Evolutionary conservation across 495 filamentous ascomycete genomes (phyloP).

Genomic region (Glonium stellatum): DNA sequence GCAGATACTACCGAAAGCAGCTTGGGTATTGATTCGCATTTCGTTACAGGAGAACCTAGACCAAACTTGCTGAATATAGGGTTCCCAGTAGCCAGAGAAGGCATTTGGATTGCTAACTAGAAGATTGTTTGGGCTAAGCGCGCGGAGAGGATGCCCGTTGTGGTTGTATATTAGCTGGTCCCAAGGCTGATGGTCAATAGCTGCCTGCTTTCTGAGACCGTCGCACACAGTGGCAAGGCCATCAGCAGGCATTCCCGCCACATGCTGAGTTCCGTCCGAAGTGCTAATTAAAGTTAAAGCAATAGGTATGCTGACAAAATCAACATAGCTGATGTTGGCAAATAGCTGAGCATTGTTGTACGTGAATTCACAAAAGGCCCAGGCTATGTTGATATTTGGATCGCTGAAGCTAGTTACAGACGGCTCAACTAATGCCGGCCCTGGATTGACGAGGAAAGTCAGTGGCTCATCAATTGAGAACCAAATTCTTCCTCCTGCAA

Average conservation of each 20-base stretch:
- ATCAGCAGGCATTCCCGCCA: conserved; percentile 50
- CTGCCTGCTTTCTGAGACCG: conserved; percentile 47
- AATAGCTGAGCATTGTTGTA: conserved; percentile 61
- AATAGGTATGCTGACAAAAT: conserved; percentile 64
- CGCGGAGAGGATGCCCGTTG: conserved; percentile 50
- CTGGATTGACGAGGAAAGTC: conserved; percentile 64
- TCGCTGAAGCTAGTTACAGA: conserved; percentile 59
- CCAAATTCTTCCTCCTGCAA: conserved; percentile 65
- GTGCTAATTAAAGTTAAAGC: conserved; percentile 52
- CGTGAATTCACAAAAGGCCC: conserved; percentile 71
- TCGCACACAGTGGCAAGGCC: conserved; percentile 53
- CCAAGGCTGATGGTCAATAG: conserved; percentile 55
- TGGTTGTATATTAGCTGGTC: conserved; percentile 51
- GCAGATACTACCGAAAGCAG: conserved; percentile 42
- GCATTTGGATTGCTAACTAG: conserved; percentile 48
- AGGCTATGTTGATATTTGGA: conserved; percentile 55
- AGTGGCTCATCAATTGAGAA: conserved; percentile 55
- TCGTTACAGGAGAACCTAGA: conserved; percentile 44
- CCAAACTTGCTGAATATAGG: conserved; percentile 61
- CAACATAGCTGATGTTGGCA: conserved; percentile 69
- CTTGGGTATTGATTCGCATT: conserved; percentile 60
- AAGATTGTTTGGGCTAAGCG: conserved; percentile 59
- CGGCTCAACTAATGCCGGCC: conserved; percentile 64
- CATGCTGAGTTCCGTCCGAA: conserved; percentile 46
- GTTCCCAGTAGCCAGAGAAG: conserved; percentile 56